Base-by-base conservation (phyloP, 1,284 basidiomycete genomes). In the Puccinia triticina region DNA sequence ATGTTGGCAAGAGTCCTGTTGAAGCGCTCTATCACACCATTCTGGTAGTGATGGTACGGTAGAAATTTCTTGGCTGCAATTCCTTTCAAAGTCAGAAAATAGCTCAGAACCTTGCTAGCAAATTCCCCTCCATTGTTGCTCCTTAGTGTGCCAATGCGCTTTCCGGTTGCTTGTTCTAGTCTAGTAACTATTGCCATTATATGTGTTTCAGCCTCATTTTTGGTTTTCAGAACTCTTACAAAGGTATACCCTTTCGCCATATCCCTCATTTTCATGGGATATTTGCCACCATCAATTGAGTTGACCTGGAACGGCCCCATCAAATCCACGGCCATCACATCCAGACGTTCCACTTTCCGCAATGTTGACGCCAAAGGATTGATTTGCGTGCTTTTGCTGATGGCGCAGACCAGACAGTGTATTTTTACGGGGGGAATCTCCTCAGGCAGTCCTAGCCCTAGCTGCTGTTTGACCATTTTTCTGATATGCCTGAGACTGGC, bases 21-120 rank as follows among this genome's bases (percentile, higher is more conserved):
- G 64, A 69, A 66, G 4, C 43, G 40, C 46, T 78, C 66, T 23
- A 66, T 50, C 11, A 67, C 16, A 0, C 66, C 66, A 40, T 78
- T 78, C 34, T 78, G 77, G 26, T 78, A 53, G 29, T 67, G 78
- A 32, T 80, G 32, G 34, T 57, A 57, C 2, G 69, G 67, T 7
- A 37, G n/a, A 1, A 18, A 2, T 5, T 16, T 2, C 40, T 80
- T 37, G 21, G 53, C 48, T 0, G 16, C 7, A 26, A 80, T 72
- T 0, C 78, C 78, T 55, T 69, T 69, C 4, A 1, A n/a, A 1
- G 66, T 5, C 37, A 69, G 34, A 26, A 46, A 69, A 8, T 64
- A 4, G 8, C 3, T 3, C 10, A 64, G n/a, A 32, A 11, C 18
- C 14, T 14, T 14, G n/a, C 29, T 64, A 5, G 59, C 59, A 64